phyloP scores from a whole-genome alignment of 139 green algal genomes.

The Pseudopediastrum boryanum region DNA sequence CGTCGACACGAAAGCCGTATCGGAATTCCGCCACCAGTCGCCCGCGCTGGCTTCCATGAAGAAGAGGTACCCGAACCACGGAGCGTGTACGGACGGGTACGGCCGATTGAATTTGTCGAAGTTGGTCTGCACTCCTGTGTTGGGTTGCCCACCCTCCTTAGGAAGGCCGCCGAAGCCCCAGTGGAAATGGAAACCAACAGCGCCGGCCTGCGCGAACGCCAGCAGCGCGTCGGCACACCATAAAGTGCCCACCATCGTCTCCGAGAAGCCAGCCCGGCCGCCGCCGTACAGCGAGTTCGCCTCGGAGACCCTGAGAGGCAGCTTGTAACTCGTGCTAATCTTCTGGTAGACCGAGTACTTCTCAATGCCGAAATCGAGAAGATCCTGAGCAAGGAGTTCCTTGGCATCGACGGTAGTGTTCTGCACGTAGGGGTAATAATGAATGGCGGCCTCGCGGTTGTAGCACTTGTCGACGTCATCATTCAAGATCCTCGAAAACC shows the following conservation, averaged over 20 bases:
- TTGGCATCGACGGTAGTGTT: conserved; percentile 22
- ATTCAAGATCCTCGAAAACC: background rate
- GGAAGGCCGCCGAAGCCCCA: conserved; percentile 18
- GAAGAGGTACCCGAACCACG: background rate
- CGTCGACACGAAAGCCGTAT: background rate
- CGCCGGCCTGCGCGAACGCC: conserved; percentile 12
- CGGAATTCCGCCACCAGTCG: background rate
- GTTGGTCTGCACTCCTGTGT: conserved; percentile 20
- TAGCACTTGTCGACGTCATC: conserved; percentile 6
- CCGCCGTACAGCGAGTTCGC: conserved; percentile 35
- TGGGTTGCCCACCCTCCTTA: background rate
- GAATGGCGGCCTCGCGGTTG: conserved; percentile 13
- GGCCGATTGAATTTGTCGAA: background rate
- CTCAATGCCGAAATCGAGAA: conserved; percentile 23
- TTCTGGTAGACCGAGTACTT: conserved; percentile 20
- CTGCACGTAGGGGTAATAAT: conserved; percentile 31
- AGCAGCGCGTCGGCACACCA: conserved; percentile 10
- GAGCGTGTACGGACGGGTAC: conserved; percentile 14
- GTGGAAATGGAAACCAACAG: conserved; percentile 13
- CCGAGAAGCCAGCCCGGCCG: background rate
- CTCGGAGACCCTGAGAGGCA: conserved; percentile 26
- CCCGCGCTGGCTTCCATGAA: background rate
- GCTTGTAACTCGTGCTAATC: background rate
- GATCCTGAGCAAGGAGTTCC: conserved; percentile 18
- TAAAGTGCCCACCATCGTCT: background rate